These are phyloP conservation scores for Cadophora gregata DNA, from an alignment of 2,329 filamentous ascomycete species.

Conservation along the genomic window DNA sequence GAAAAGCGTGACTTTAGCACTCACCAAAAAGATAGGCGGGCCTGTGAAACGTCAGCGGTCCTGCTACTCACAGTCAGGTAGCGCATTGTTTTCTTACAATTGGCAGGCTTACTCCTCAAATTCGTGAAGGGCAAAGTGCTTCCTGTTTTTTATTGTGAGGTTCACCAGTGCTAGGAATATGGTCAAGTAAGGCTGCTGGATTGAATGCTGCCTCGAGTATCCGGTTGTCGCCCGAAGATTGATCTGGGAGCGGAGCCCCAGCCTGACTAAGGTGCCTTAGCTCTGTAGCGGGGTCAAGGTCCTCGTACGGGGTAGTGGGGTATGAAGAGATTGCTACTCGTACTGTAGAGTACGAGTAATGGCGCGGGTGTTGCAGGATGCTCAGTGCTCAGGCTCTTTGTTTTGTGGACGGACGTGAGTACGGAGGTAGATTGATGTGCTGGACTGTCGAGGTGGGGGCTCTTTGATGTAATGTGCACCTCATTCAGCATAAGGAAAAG, in stretches of 20 bases:
- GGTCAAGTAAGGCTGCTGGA: background rate
- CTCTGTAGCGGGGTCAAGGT: background rate
- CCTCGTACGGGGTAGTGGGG: constrained; percentile 12
- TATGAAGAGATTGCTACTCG: background rate
- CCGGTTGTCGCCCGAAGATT: background rate
- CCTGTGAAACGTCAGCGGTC: constrained; percentile 4
- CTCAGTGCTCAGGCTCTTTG: background rate
- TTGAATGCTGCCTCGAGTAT: background rate
- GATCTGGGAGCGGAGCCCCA: background rate
- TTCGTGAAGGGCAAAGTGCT: background rate
- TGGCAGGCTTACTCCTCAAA: background rate
- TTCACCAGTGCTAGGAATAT: background rate
- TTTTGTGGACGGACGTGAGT: background rate
- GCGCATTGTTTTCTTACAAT: background rate
- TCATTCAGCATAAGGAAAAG: no score
- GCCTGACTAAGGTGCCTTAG: constrained; percentile 1
- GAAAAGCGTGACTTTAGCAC: background rate
- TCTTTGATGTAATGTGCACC: no score
- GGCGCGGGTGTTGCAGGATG: background rate
- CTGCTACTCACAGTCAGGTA: background rate
- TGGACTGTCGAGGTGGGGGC: background rate
- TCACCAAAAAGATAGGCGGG: background rate
- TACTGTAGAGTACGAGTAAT: no score
- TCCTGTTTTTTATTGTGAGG: background rate
- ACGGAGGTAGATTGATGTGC: no score